These are phyloP conservation scores for Phialophora macrospora DNA, from an alignment of 2,329 filamentous ascomycete genomes.

Conservation along the genomic window DNA sequence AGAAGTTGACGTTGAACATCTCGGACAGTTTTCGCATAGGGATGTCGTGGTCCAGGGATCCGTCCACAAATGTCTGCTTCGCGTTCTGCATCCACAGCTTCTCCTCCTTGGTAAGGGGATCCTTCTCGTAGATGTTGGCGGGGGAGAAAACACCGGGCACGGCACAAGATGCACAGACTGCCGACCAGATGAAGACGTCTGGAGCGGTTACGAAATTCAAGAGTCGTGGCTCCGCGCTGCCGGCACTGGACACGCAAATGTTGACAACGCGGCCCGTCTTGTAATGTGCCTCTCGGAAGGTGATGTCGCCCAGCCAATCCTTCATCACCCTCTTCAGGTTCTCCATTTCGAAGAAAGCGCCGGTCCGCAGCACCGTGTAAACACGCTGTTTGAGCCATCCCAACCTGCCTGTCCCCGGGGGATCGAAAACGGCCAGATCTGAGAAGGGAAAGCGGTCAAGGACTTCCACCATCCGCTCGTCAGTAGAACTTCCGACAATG, in stretches of 20 bases:
- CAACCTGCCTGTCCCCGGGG: constrained; percentile 55
- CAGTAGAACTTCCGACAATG: constrained; percentile 76
- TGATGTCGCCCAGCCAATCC: constrained; percentile 80
- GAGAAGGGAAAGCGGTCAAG: constrained; percentile 75
- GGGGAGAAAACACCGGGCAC: constrained; percentile 81
- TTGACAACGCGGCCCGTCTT: constrained; percentile 90
- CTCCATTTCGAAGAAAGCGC: constrained; percentile 79
- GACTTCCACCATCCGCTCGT: constrained; percentile 75
- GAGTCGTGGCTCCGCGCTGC: constrained; percentile 82
- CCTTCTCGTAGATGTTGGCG: constrained; percentile 79
- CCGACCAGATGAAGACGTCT: constrained; percentile 95
- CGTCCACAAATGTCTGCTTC: constrained; percentile 87
- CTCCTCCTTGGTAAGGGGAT: constrained; percentile 76
- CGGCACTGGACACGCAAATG: constrained; percentile 88
- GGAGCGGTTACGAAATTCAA: constrained; percentile 93
- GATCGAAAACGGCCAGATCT: constrained; percentile 80
- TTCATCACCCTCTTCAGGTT: constrained; percentile 83
- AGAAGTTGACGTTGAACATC: constrained; percentile 98
- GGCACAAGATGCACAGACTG: constrained; percentile 89
- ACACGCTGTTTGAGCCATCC: constrained; percentile 55
- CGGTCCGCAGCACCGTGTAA: constrained; percentile 68
- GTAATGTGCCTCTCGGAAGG: constrained; percentile 94
- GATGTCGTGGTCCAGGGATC: constrained; percentile 91
- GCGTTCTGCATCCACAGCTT: constrained; percentile 75
- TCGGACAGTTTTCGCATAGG: constrained; percentile 88